Percentiles rank a stretch among this genome's conserved stretches.
phyloP scores from a whole-genome alignment of 1,284 basidiomycete species.

The Wolfiporia cocos region DNA sequence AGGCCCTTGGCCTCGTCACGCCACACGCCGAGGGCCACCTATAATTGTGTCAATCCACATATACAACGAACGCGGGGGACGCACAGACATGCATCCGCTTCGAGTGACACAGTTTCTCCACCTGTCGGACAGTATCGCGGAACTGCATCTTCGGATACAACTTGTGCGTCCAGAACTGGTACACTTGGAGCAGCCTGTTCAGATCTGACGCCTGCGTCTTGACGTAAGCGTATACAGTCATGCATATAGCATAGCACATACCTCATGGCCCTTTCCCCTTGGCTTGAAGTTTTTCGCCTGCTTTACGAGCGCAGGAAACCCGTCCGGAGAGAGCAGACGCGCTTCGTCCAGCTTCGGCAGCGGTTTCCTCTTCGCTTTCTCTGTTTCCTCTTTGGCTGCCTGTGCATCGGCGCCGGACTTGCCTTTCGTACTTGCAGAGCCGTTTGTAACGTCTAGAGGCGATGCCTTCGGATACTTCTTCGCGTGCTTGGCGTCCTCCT shows the following conservation, averaged over 20 bases:
- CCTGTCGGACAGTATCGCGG: constrained; percentile 70
- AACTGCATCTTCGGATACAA: constrained; percentile 88
- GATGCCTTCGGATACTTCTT: constrained; percentile 24
- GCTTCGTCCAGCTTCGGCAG: constrained; percentile 67
- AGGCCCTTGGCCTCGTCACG: constrained; percentile 61
- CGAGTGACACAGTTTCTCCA: constrained; percentile 84
- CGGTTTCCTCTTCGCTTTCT: constrained; percentile 43
- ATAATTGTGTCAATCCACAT: constrained; percentile 1
- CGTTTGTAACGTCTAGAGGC: constrained; percentile 34
- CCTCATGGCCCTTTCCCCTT: constrained; percentile 88
- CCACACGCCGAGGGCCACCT: constrained; percentile 73
- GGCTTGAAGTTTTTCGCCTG: constrained; percentile 70
- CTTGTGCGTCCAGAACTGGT: constrained; percentile 89
- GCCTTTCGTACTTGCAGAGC: constrained; percentile 38
- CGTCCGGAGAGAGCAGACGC: constrained; percentile 61
- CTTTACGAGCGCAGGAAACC: constrained; percentile 74
- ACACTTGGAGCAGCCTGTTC: constrained; percentile 69
- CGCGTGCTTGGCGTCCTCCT: constrained; percentile 44
- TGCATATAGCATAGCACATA: constrained; percentile 26
- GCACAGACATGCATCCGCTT: constrained; percentile 73
- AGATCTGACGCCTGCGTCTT: constrained; percentile 64
- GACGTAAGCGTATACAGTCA: background rate
- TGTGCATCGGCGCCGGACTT: constrained; percentile 21
- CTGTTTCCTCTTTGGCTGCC: constrained; percentile 23
- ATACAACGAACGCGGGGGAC: background rate